A percentile compares a stretch with the other conserved stretches of the same genome.
These are phyloP conservation scores for Fusarium veterinarium DNA, from an alignment of 2,329 filamentous ascomycete genomes.

Conservation along the genomic window DNA sequence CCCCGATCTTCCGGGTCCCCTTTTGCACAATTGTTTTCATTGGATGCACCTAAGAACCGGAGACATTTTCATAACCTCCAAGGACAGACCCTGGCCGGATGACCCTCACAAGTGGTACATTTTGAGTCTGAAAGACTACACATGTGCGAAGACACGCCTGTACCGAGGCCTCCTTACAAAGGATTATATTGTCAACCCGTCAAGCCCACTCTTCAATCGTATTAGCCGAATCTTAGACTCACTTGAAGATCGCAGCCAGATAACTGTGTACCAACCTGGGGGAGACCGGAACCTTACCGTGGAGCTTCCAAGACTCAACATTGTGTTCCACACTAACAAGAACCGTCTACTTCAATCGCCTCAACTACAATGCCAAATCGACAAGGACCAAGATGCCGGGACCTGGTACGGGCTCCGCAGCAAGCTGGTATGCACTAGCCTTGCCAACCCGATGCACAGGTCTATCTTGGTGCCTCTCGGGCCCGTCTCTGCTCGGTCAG, in stretches of 20 bases:
- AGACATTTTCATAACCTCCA: conserved; percentile 35
- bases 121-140: conserved; percentile 17
- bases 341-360: conserved; percentile 57
- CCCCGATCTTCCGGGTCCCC: conserved; percentile 60
- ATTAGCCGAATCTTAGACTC: conserved; percentile 36
- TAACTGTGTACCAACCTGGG: conserved; percentile 37
- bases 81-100: conserved; percentile 32
- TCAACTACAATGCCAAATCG: conserved; percentile 63
- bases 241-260: conserved; percentile 29
- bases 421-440: conserved; percentile 68
- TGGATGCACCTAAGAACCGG: conserved; percentile 58
- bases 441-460: conserved; percentile 53
- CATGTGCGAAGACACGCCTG: conserved; percentile 13
- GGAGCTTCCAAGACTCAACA: conserved; percentile 63
- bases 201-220: conserved; percentile 38
- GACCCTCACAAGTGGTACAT: conserved; percentile 13
- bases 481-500: not conserved
- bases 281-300: conserved; percentile 51
- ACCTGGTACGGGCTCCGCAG: conserved; percentile 70
- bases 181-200: conserved; percentile 36
- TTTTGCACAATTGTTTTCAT: conserved; percentile 65
- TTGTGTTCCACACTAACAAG: conserved; percentile 63
- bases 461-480: conserved; percentile 67
- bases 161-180: not conserved
- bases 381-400: conserved; percentile 67